Evolutionary conservation across 2,329 filamentous ascomycete genomes (phyloP).

Genomic region (Aureobasidium sp.): DNA sequence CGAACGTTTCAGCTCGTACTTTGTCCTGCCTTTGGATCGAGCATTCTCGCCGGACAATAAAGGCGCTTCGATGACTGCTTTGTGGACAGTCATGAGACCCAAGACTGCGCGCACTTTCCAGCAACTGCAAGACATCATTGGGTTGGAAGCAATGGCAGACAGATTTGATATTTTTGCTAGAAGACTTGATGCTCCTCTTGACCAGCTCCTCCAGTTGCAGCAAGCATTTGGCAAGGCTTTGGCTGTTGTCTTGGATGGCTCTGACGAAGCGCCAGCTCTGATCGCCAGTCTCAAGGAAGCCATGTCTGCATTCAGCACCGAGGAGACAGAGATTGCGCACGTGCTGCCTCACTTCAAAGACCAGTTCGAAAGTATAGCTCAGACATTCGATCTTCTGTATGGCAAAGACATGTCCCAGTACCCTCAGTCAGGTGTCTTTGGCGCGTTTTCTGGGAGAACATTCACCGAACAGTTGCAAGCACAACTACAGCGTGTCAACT

Average conservation of each 20-base stretch:
- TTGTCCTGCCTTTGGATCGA: conserved; percentile 1
- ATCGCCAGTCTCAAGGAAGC: conserved; percentile 32
- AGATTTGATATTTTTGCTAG: conserved; percentile 34
- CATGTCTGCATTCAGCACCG: conserved; percentile 22
- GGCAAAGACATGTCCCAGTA: background rate
- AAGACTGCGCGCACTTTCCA: conserved; percentile 36
- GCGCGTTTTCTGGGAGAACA: background rate
- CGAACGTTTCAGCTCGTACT: conserved; percentile 2
- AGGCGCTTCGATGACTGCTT: conserved; percentile 16
- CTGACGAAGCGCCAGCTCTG: conserved; percentile 9
- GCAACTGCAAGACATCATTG: conserved; percentile 34
- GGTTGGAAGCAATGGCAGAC: conserved; percentile 40
- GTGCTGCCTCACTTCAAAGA: conserved; percentile 36
- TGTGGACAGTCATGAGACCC: conserved; percentile 63
- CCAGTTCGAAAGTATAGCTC: conserved; percentile 41
- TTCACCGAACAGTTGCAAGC: background rate
- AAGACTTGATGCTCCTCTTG: conserved; percentile 22
- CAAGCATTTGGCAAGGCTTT: conserved; percentile 15
- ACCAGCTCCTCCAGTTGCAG: conserved; percentile 23
- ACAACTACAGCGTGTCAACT: background rate
- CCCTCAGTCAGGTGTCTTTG: background rate
- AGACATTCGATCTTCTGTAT: conserved; percentile 33
- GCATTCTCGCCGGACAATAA: conserved; percentile 13
- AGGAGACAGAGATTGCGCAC: conserved; percentile 20
- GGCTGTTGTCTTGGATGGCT: conserved; percentile 1